Evolutionary conservation across 192 early-diverging fungal species (phyloP).

Genomic region (Gigaspora rosea): DNA sequence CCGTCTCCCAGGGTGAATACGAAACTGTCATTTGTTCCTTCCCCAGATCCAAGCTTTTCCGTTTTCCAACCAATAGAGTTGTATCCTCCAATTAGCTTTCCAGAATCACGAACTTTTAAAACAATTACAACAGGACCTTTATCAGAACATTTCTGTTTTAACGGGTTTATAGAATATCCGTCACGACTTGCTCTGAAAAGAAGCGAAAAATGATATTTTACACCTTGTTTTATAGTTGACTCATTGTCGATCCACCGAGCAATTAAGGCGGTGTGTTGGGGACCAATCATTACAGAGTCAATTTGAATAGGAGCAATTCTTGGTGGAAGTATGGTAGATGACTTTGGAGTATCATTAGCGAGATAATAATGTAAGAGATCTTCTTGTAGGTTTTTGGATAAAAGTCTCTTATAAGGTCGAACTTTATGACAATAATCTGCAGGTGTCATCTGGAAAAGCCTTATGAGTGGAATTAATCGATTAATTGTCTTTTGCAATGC

Average conservation of each 20-base stretch:
- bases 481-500: background rate
- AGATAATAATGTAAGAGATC: constrained; percentile 7
- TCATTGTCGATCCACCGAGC: constrained; percentile 5
- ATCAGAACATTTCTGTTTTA: background rate
- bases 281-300: constrained; percentile 10
- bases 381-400: constrained; percentile 16
- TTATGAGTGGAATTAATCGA: constrained; percentile 1
- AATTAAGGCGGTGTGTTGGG: background rate
- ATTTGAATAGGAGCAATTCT: constrained; percentile 1
- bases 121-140: background rate
- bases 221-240: background rate
- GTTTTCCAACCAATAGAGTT: constrained; percentile 8
- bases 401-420: constrained; percentile 6
- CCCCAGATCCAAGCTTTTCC: background rate
- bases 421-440: constrained; percentile 17
- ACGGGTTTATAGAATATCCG: background rate
- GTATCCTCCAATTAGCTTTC: constrained; percentile 13
- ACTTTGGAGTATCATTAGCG: background rate
- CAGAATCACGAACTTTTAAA: background rate
- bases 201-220: background rate
- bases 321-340: background rate
- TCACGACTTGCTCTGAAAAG: constrained; percentile 6
- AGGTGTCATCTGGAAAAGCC: constrained; percentile 3
- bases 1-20: constrained; percentile 15
- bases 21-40: constrained; percentile 11